Percentiles rank a stretch among this genome's conserved stretches.
Evolutionary conservation across 2,329 filamentous ascomycete genomes (phyloP).

Genomic region (Clonostachys chloroleuca): DNA sequence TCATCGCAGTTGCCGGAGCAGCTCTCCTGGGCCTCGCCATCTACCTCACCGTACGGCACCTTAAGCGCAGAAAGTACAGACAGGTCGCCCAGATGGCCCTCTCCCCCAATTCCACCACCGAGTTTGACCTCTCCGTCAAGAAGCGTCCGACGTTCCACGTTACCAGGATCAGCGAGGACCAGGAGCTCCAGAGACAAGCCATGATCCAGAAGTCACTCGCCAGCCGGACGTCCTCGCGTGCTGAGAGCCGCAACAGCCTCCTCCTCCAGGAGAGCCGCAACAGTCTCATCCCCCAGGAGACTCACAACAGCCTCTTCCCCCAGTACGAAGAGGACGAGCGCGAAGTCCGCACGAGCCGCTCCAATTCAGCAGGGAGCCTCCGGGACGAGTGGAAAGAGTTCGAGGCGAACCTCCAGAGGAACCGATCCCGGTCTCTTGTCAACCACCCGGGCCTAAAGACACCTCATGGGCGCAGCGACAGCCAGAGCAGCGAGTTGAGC

Average conservation of each 20-base stretch:
- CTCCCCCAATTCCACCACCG: background rate
- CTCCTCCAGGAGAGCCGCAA: background rate
- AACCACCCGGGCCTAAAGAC: conserved; percentile 16
- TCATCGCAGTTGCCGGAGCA: background rate
- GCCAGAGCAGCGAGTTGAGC: no score
- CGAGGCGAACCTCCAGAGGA: conserved; percentile 25
- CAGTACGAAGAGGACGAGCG: background rate
- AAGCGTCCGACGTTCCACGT: no score
- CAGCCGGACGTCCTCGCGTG: conserved; percentile 12
- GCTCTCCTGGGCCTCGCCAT: background rate
- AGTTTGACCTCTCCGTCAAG: background rate
- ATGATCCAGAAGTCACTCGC: conserved; percentile 40
- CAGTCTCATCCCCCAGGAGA: no score
- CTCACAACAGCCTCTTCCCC: background rate
- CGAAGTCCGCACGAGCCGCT: no score
- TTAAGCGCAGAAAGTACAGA: conserved; percentile 1
- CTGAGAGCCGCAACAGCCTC: conserved; percentile 1
- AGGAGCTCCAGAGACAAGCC: conserved; percentile 28
- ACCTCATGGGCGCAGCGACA: no score
- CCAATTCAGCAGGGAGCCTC: conserved; percentile 6
- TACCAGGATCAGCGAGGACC: conserved; percentile 5
- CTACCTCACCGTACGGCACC: conserved; percentile 1
- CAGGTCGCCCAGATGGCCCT: background rate
- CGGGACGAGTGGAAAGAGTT: conserved; percentile 30
- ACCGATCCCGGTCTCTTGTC: conserved; percentile 16